phyloP scores from a whole-genome alignment of 305 asterid species.

The Solanum chacoense region DNA sequence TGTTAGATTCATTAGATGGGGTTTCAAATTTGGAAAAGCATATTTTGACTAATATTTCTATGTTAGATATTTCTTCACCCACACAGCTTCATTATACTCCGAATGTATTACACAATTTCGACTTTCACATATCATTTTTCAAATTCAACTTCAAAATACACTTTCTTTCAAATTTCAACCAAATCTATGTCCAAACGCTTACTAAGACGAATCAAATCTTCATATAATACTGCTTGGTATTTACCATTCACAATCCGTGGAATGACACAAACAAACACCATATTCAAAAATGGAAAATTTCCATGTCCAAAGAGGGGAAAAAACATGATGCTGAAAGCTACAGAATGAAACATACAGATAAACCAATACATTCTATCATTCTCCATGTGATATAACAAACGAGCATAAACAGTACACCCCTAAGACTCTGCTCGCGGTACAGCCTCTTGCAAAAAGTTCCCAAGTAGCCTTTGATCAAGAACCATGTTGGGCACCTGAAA shows the following conservation, averaged over 20 bases:
- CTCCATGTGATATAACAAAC: neutral
- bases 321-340: neutral
- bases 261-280: neutral
- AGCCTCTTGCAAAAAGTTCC: slow-evolving; percentile 50
- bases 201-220: neutral
- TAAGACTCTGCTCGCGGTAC: neutral
- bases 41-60: neutral
- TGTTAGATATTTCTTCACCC: neutral
- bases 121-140: neutral
- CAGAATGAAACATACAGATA: neutral
- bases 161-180: neutral
- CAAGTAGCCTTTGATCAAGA: slow-evolving; percentile 75
- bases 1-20: neutral
- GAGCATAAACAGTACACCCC: neutral
- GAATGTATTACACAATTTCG: neutral
- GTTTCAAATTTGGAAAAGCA: neutral
- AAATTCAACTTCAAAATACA: neutral
- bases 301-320: neutral
- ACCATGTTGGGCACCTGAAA: slow-evolving; percentile 77
- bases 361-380: neutral
- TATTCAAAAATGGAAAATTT: neutral
- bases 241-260: neutral
- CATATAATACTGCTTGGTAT: neutral
- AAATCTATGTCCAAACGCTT: neutral
- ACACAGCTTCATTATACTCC: neutral